A percentile compares a stretch with the other conserved stretches of the same genome.
Evolutionary conservation across 2,329 filamentous ascomycete species (phyloP).

Genomic region (Cladosporium sp.): DNA sequence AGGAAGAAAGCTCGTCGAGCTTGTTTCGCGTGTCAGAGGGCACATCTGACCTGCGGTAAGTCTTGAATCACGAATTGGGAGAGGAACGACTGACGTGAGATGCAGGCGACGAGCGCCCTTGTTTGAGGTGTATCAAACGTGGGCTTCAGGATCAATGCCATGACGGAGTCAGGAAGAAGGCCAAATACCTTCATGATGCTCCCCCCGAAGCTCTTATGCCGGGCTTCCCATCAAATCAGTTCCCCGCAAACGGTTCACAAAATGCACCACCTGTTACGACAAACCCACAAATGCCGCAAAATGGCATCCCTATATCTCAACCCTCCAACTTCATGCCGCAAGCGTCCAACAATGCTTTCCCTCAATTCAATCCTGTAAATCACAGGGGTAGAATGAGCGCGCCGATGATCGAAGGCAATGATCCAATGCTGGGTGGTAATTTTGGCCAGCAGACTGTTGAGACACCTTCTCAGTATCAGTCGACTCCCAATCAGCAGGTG

Average conservation of each 20-base stretch:
- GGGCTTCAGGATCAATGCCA: slow-evolving; percentile 86
- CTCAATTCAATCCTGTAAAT: slow-evolving; percentile 29
- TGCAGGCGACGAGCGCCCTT: slow-evolving; percentile 88
- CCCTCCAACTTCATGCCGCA: slow-evolving; percentile 41
- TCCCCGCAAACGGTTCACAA: slow-evolving; percentile 12
- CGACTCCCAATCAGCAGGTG: slow-evolving; percentile 46
- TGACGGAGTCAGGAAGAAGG: slow-evolving; percentile 96
- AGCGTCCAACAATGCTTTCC: slow-evolving; percentile 33
- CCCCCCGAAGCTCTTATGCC: slow-evolving; percentile 82
- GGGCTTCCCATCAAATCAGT: slow-evolving; percentile 68
- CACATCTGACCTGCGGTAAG: slow-evolving; percentile 97
- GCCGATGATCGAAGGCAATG: slow-evolving; percentile 35
- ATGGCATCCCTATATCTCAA: slow-evolving; percentile 22
- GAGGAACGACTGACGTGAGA: slow-evolving; percentile 21
- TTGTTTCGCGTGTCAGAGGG: slow-evolving; percentile 93
- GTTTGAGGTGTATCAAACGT: slow-evolving; percentile 87
- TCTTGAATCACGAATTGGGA: slow-evolving; percentile 23
- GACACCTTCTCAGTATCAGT: slow-evolving; percentile 67
- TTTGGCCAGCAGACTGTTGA: slow-evolving; percentile 43
- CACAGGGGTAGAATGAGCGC: slow-evolving; percentile 34
- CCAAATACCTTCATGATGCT: slow-evolving; percentile 96
- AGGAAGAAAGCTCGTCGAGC: slow-evolving; percentile 94
- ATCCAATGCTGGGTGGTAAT: slow-evolving; percentile 9
- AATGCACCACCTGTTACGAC: background rate
- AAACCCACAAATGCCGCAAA: slow-evolving; percentile 7